Evolutionary conservation across 176 grass and related monocot genomes (phyloP).

Genomic region (Poa pratensis): DNA sequence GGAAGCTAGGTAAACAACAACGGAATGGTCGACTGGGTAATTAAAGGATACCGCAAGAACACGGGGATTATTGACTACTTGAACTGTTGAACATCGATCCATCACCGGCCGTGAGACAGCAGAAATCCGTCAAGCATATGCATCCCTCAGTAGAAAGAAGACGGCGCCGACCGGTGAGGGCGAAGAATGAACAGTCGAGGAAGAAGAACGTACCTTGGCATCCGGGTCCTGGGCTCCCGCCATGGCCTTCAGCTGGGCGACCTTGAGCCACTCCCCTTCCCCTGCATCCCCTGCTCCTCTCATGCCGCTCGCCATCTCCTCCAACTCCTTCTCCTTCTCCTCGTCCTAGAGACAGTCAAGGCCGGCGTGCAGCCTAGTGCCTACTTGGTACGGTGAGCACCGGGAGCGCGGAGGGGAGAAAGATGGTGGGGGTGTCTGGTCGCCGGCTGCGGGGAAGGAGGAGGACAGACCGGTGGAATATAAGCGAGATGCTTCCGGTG

Average conservation of each 20-base stretch:
- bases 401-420: background rate
- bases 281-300: slow-evolving; percentile 30
- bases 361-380: no score
- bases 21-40: no score
- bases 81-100: background rate
- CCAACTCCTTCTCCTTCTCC: background rate
- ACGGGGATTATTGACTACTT: background rate
- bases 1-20: no score
- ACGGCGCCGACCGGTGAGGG: no score
- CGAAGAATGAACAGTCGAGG: background rate
- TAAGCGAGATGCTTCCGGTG: no score
- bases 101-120: background rate
- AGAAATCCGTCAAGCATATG: background rate
- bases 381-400: no score
- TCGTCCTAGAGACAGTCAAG: background rate
- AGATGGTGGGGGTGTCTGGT: background rate
- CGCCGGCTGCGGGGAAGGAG: background rate
- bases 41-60: background rate
- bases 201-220: slow-evolving; percentile 36
- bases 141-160: no score
- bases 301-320: slow-evolving; percentile 27
- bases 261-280: slow-evolving; percentile 56
- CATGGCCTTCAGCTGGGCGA: slow-evolving; percentile 46
- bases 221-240: slow-evolving; percentile 43
- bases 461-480: no score